phyloP scores from a whole-genome alignment of 768 basidiomycete species.

The Boletales sp. region DNA sequence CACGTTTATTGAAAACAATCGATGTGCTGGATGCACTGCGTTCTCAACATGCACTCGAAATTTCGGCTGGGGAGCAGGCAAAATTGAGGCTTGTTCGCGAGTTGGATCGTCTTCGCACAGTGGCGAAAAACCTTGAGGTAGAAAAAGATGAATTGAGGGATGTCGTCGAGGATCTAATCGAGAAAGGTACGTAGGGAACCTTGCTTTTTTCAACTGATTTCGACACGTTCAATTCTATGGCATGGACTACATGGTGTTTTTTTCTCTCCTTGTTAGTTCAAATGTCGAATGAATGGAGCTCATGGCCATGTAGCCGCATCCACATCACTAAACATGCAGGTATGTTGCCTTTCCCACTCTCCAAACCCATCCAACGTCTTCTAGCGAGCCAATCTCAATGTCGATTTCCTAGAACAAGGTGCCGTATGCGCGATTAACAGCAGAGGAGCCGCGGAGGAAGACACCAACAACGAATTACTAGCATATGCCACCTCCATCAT shows the following conservation, averaged over 20 bases:
- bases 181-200: slow-evolving; percentile 48
- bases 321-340: slow-evolving; percentile 40
- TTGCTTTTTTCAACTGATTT: neutral
- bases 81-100: slow-evolving; percentile 36
- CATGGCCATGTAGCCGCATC: slow-evolving; percentile 46
- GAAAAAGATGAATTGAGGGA: slow-evolving; percentile 55
- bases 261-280: slow-evolving; percentile 35
- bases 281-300: slow-evolving; percentile 39
- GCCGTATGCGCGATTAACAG: neutral
- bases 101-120: slow-evolving; percentile 32
- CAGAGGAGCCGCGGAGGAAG: neutral
- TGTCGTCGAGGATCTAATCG: slow-evolving; percentile 48
- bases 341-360: slow-evolving; percentile 26
- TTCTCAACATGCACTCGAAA: slow-evolving; percentile 37
- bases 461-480: slow-evolving; percentile 27
- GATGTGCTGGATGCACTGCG: slow-evolving; percentile 48
- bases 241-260: neutral
- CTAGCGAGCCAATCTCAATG: slow-evolving; percentile 19
- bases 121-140: slow-evolving; percentile 35
- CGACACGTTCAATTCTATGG: slow-evolving; percentile 2
- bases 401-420: slow-evolving; percentile 19
- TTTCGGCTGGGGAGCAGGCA: slow-evolving; percentile 31
- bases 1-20: slow-evolving; percentile 46
- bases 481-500: slow-evolving; percentile 47
- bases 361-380: slow-evolving; percentile 11